Evolutionary conservation across 495 filamentous ascomycete genomes (phyloP).

Genomic region (Penicillium lagena): DNA sequence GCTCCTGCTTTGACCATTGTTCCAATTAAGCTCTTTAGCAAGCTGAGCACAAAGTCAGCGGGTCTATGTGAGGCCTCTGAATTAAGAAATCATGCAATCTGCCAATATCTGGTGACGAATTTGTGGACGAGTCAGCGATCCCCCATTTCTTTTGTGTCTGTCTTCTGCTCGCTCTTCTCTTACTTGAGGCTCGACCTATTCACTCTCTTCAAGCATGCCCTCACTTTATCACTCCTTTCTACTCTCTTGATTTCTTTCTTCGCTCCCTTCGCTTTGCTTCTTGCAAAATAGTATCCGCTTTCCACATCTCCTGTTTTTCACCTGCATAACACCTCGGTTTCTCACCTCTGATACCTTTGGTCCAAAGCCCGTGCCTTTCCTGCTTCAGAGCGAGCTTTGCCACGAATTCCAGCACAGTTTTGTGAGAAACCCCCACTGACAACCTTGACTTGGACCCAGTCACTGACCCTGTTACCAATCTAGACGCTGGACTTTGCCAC

Average conservation of each 20-base stretch:
- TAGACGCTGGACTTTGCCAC: conserved; percentile 10
- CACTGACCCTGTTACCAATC: conserved; percentile 10
- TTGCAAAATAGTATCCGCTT: neutral
- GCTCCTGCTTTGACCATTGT: neutral
- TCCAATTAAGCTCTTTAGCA: neutral
- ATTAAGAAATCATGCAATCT: conserved; percentile 6
- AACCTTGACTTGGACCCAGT: neutral
- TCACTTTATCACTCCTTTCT: conserved; percentile 2
- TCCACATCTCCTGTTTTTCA: neutral
- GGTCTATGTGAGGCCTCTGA: conserved; percentile 6
- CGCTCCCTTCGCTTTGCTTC: neutral
- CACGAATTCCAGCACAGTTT: neutral
- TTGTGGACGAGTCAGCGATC: conserved; percentile 1
- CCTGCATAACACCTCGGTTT: neutral
- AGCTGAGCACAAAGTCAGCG: conserved; percentile 1
- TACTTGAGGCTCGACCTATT: neutral
- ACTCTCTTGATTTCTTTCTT: neutral
- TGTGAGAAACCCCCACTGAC: conserved; percentile 2
- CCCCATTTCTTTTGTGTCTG: no score
- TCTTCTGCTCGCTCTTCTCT: no score
- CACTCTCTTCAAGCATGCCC: conserved; percentile 8
- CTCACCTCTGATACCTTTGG: no score
- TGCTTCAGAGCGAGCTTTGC: neutral
- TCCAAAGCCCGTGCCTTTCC: no score
- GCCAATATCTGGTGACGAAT: conserved; percentile 14